Evolutionary conservation across 257 asterid genomes (phyloP).

Genomic region (Solanum medicagineum): DNA sequence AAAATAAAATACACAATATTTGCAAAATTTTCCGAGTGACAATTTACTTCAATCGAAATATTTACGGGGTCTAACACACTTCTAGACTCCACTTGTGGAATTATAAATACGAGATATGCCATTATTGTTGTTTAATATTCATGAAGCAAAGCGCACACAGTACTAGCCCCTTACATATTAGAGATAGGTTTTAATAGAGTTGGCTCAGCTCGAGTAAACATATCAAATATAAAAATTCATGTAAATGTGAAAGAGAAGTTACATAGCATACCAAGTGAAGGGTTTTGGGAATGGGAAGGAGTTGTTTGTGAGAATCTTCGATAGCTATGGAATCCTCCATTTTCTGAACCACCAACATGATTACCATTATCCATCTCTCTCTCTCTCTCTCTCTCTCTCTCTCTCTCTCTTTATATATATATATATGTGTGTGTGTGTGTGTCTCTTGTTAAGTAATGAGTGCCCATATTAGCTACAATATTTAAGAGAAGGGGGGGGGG

Average conservation of each 20-base stretch:
- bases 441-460: background rate
- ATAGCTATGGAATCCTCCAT: constrained; percentile 58
- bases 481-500: background rate
- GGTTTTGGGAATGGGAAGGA: background rate
- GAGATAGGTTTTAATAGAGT: background rate
- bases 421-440: too few relatives aligned
- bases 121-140: too few relatives aligned
- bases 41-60: too few relatives aligned
- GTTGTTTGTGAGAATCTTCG: constrained; percentile 22
- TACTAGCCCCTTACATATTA: background rate
- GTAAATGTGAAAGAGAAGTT: background rate
- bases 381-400: background rate
- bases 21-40: too few relatives aligned
- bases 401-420: too few relatives aligned
- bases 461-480: constrained; percentile 14
- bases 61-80: too few relatives aligned
- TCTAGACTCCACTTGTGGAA: too few relatives aligned
- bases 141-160: too few relatives aligned
- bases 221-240: background rate
- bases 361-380: background rate
- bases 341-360: constrained; percentile 17
- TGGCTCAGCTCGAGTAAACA: background rate
- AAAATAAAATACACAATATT: too few relatives aligned
- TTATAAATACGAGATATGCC: too few relatives aligned
- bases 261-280: background rate